Percentiles rank a stretch among this genome's conserved stretches.
These are phyloP conservation scores for Termitomyces eurrhizus DNA, from an alignment of 768 basidiomycete species.

Conservation along the genomic window DNA sequence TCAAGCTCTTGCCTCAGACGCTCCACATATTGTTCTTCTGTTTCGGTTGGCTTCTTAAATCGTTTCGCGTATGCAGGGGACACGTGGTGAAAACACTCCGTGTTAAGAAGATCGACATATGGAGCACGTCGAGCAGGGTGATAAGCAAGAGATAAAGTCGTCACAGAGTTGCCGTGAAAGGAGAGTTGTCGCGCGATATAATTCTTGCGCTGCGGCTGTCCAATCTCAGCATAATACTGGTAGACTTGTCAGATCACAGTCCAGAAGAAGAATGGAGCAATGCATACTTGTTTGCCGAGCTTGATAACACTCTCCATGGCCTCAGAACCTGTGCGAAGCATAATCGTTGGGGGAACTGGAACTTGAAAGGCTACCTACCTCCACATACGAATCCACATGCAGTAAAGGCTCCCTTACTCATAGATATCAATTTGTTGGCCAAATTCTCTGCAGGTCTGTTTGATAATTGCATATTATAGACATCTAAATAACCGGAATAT, in stretches of 20 bases:
- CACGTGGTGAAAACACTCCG: conserved; percentile 74
- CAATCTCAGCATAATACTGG: conserved; percentile 68
- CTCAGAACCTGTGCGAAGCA: conserved; percentile 59
- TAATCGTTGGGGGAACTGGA: not conserved
- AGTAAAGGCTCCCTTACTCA: conserved; percentile 71
- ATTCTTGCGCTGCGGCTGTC: conserved; percentile 66
- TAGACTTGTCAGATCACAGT: not conserved
- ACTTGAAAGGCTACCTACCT: conserved; percentile 36
- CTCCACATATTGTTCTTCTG: conserved; percentile 75
- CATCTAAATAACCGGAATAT: conserved; percentile 43
- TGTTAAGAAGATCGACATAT: conserved; percentile 63
- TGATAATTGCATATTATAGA: conserved; percentile 83
- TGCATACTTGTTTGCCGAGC: conserved; percentile 65
- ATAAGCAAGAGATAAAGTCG: conserved; percentile 62
- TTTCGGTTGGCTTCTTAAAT: conserved; percentile 67
- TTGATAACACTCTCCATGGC: conserved; percentile 89
- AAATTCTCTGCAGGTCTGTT: conserved; percentile 80
- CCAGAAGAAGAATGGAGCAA: not conserved
- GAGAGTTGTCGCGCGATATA: conserved; percentile 78
- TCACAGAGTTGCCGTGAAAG: conserved; percentile 83
- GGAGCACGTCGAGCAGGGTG: conserved; percentile 67
- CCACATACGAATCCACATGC: conserved; percentile 71
- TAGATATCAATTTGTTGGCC: conserved; percentile 60
- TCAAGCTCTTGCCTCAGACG: conserved; percentile 79
- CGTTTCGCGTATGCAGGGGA: conserved; percentile 84